Conservation (phyloP, 768 basidiomycete genomes). For the Daedalea quercina region DNA sequence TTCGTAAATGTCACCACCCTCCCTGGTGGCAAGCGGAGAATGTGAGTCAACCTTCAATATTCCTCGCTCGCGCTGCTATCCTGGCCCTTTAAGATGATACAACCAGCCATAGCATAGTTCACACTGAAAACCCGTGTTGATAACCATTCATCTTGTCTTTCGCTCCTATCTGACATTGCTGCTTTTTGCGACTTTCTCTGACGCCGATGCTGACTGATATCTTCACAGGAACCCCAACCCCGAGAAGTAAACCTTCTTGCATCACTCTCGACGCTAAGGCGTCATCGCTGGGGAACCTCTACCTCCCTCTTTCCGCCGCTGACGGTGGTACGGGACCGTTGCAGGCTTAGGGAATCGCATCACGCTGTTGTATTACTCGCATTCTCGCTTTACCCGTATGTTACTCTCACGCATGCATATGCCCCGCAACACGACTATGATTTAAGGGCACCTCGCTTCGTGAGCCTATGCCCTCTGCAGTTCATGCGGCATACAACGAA, state of each 20-base stretch:
- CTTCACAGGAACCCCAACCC: slow-evolving; percentile 31
- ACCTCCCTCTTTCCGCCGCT: slow-evolving; percentile 7
- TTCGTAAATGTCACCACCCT: slow-evolving; percentile 92
- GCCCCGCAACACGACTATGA: slow-evolving; percentile 14
- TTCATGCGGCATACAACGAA: too few species aligned
- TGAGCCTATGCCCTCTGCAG: too few species aligned
- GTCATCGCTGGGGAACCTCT: slow-evolving; percentile 6
- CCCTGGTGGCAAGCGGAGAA: slow-evolving; percentile 90
- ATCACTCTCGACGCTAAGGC: slow-evolving; percentile 14
- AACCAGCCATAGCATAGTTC: slow-evolving; percentile 78
- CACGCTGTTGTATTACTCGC: slow-evolving; percentile 16
- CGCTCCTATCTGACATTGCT: slow-evolving; percentile 92
- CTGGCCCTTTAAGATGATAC: slow-evolving; percentile 46
- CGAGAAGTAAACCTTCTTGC: slow-evolving; percentile 26
- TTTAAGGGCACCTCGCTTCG: neutral
- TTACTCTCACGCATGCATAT: slow-evolving; percentile 14
- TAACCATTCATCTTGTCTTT: slow-evolving; percentile 90
- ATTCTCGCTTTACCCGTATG: slow-evolving; percentile 12
- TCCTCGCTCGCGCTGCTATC: slow-evolving; percentile 1
- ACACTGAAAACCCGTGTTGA: slow-evolving; percentile 90
- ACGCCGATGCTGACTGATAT: slow-evolving; percentile 8
- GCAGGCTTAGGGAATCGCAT: slow-evolving; percentile 12
- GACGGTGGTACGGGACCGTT: slow-evolving; percentile 9
- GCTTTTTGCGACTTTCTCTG: neutral
- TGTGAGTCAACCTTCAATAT: slow-evolving; percentile 55